Evolutionary conservation across 208 protist species (phyloP).

Genomic region (Acanthamoeba lenticulata): DNA sequence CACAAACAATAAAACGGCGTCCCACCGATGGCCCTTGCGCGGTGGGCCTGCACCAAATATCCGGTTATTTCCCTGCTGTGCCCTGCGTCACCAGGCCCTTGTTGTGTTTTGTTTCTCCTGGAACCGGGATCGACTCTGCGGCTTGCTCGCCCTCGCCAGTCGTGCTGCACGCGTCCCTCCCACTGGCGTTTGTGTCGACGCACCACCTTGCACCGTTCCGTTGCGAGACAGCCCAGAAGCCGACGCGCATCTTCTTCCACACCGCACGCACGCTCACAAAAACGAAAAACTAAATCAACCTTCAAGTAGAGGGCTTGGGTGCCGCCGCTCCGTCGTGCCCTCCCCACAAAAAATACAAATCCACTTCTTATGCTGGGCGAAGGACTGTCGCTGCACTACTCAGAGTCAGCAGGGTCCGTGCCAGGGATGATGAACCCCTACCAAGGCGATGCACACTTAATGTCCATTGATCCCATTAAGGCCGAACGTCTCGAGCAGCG

Average conservation of each 20-base stretch:
- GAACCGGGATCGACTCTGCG: too few species aligned
- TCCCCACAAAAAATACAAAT: neutral
- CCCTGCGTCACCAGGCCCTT: too few species aligned
- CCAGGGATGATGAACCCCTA: conserved; percentile 11
- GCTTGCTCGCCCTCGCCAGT: too few species aligned
- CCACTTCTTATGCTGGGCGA: neutral
- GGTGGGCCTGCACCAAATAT: neutral
- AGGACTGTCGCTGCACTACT: conserved; percentile 29
- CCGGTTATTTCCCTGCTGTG: neutral
- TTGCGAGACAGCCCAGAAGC: too few species aligned
- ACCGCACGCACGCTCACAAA: neutral
- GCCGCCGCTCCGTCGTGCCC: neutral
- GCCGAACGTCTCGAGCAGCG: conserved; percentile 46
- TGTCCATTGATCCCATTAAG: conserved; percentile 45
- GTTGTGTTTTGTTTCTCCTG: too few species aligned
- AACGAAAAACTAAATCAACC: neutral
- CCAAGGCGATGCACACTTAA: neutral
- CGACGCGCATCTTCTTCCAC: too few species aligned
- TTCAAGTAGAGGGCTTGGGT: too few species aligned
- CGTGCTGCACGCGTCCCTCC: too few species aligned
- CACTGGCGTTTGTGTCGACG: neutral
- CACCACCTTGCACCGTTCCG: too few species aligned
- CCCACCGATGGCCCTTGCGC: too few species aligned
- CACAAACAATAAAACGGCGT: neutral
- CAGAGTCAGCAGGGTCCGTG: neutral